phyloP scores from a whole-genome alignment of 1,284 basidiomycete genomes.

The Trichosporon faecale region DNA sequence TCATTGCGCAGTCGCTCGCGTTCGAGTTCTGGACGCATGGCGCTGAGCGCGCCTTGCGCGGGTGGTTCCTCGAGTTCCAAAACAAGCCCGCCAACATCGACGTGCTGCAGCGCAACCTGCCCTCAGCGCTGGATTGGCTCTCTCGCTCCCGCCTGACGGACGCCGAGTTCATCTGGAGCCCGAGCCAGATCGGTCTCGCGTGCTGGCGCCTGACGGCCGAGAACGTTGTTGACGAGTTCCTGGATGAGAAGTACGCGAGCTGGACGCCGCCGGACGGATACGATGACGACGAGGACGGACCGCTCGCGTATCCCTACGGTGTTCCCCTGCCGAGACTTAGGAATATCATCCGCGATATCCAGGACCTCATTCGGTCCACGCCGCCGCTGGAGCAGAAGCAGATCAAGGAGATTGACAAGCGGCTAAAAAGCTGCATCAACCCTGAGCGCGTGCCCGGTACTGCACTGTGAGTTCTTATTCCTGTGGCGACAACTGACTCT shows the following conservation, averaged over 20 bases:
- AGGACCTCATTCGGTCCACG: constrained; percentile 57
- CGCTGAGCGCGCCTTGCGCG: constrained; percentile 82
- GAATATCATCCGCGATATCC: constrained; percentile 58
- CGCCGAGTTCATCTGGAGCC: constrained; percentile 85
- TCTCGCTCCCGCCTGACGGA: constrained; percentile 79
- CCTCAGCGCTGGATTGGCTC: constrained; percentile 53
- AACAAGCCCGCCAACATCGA: constrained; percentile 41
- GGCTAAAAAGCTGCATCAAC: constrained; percentile 81
- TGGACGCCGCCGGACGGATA: constrained; percentile 11
- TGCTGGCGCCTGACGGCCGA: constrained; percentile 67
- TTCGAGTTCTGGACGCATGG: constrained; percentile 95
- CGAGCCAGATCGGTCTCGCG: constrained; percentile 90
- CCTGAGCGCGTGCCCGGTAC: constrained; percentile 88
- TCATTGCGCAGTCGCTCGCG: constrained; percentile 84
- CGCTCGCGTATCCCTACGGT: constrained; percentile 27
- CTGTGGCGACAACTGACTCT: neutral
- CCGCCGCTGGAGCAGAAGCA: constrained; percentile 73
- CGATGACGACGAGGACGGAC: neutral
- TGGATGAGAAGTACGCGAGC: constrained; percentile 56
- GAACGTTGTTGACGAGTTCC: constrained; percentile 61
- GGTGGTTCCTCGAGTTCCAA: constrained; percentile 86
- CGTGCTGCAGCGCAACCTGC: constrained; percentile 32
- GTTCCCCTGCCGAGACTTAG: constrained; percentile 46
- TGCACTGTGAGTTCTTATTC: constrained; percentile 57
- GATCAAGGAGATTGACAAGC: constrained; percentile 79